Base-by-base conservation (phyloP, 2,329 filamentous ascomycete genomes). In the Pseudogymnoascus sp. region DNA sequence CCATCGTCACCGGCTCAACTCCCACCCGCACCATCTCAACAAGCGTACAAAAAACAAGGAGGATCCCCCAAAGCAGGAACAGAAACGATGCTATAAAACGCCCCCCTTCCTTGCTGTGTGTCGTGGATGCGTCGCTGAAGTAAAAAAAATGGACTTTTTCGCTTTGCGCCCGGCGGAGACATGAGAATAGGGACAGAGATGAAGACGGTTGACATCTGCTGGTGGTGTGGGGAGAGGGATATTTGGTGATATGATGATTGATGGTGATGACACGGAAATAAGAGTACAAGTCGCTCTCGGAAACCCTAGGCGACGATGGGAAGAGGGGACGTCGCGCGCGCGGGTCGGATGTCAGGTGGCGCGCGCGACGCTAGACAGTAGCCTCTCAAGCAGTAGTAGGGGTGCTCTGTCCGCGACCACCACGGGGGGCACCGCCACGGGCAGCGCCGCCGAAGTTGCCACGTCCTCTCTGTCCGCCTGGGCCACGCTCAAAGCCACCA, bases 401-500 rank as follows among this genome's bases (percentile, higher is more conserved):
- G 26, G 46, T 53, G 46, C 46, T 53, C 46, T 53, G 46, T 53
- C 46, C 46, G 46, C 46, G 46, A 16, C 8, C 31, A 33, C 85
- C 84, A 65, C 86, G 84, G 67, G 85, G 79, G 71, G 82, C 79
- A 69, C 85, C 85, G 63, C 85, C 84, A 67, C 90, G 88, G 70
- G 90, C 86, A 53, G 86, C 86, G 67, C 81, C 80, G 62, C 71
- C 81, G 64, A 71, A 72, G 63, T 67, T 69, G n/a, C 70, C 70
- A 59, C 70, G 67, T 7, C 68, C 67, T 59, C 67, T 65, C 33
- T 59, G 28, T 62, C 65, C 66, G 14, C 65, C 65, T 63, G 66
- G 64, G 66, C 89, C 87, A 64, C 88, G 86, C 62, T 89, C 86
- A 66, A 82, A 85, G 40, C 84, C 84, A 68, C 87, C 87, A 72